Base-by-base conservation (phyloP, 73 alveolate genomes). In the Paramecium octaurelia region DNA sequence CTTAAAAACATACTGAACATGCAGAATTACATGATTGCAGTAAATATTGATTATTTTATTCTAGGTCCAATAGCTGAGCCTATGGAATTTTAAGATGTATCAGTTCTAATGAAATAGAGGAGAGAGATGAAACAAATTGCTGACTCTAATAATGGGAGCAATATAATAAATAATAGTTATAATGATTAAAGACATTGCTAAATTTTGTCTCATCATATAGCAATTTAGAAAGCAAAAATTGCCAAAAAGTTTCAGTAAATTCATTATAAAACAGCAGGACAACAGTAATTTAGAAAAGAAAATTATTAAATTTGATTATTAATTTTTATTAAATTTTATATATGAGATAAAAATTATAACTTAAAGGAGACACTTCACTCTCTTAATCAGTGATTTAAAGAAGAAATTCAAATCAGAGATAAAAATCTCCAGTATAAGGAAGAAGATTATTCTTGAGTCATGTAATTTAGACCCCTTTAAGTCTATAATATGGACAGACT, bases 1-100 rank as follows among this genome's bases (percentile, higher is more conserved):
- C 46, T 44, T 46, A 80, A 42, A 80, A 80, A 35, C 46, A 48
- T 27, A 80, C 91, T 24, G 91, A 80, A 23, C 75, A 80, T 44
- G 91, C 75, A 31, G 91, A 80, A 27, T 46, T 80, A 12, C 23
- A 80, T 80, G 91, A 80, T 80, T 80, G 48, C 75, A 80, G 91
- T 80, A 80, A 73, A 29, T 36, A 31, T 80, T 23, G 18, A 80
- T 43, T 16, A 54, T 31, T 24, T 24, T 31, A 38, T 31, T 40
- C 24, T 80, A 80, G 91, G 91, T 80, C 91, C 91, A 24, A 80
- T 80, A 8, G 91, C 91, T 18, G 91, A 80, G 18, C 91, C 91
- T 18, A 80, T 80, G 77, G 91, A 80, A 80, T 80, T 44, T 48
- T 46, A 80, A 12, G 91, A 80, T 23, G 75, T 43, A 23, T 80